Conservation (phyloP, 257 asterid species). For the Solanum lignicaule region DNA sequence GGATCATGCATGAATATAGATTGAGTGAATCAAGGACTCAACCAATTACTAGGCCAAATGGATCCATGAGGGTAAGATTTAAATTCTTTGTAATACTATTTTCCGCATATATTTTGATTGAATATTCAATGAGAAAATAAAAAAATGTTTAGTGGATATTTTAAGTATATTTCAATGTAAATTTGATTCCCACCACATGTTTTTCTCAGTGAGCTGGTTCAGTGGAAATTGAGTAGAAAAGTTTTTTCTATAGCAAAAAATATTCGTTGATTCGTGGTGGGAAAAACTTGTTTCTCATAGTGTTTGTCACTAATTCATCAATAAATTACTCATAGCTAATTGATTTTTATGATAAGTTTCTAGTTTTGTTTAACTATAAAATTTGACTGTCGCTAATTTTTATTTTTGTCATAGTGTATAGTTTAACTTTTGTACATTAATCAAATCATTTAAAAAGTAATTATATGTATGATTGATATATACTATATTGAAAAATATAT, state of each 20-base stretch:
- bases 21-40: conserved; percentile 43
- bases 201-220: background rate
- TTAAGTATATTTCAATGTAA: background rate
- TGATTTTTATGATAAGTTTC: background rate
- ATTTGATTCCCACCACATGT: too few species aligned
- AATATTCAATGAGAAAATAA: background rate
- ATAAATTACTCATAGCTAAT: background rate
- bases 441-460: background rate
- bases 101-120: too few species aligned
- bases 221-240: background rate
- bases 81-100: too few species aligned
- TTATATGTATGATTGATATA: background rate
- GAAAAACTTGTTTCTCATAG: background rate
- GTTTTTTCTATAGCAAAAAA: too few species aligned
- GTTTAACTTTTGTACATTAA: background rate
- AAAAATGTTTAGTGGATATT: too few species aligned
- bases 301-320: background rate
- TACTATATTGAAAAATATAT: background rate
- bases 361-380: background rate
- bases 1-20: conserved; percentile 93
- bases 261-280: background rate
- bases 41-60: conserved; percentile 38
- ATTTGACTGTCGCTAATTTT: background rate
- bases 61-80: conserved; percentile 75
- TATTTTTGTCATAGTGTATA: background rate